Conservation (phyloP, 1,284 basidiomycete species). For the Ustilago esculenta region DNA sequence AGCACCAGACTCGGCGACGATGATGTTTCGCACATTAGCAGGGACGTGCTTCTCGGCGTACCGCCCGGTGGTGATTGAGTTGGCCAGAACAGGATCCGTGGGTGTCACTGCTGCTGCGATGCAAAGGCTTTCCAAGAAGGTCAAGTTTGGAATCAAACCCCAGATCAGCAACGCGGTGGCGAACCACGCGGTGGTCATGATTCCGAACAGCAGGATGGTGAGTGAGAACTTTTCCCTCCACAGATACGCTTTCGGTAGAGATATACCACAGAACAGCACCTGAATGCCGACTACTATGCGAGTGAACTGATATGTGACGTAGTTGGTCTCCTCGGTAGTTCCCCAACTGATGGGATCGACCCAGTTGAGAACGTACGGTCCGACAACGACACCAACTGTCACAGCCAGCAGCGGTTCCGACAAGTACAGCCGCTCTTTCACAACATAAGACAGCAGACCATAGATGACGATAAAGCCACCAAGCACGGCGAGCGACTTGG, state of each 20-base stretch:
- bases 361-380: conserved; percentile 64
- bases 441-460: conserved; percentile 63
- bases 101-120: conserved; percentile 68
- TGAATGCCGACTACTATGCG: conserved; percentile 66
- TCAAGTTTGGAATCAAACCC: conserved; percentile 65
- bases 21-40: conserved; percentile 66
- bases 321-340: conserved; percentile 40
- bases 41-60: conserved; percentile 69
- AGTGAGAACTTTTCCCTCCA: conserved; percentile 63
- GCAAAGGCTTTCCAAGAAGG: conserved; percentile 67
- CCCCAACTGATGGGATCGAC: conserved; percentile 62
- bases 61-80: conserved; percentile 66
- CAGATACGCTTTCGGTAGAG: conserved; percentile 66
- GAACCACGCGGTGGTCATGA: conserved; percentile 69
- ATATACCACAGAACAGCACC: conserved; percentile 68
- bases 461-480: conserved; percentile 65
- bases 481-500: conserved; percentile 59
- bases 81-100: conserved; percentile 68
- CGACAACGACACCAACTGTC: conserved; percentile 60
- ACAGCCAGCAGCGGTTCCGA: conserved; percentile 64
- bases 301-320: conserved; percentile 68
- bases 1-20: conserved; percentile 68
- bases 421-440: conserved; percentile 63
- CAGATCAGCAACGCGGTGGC: conserved; percentile 66
- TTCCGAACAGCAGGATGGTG: conserved; percentile 62